Conservation (phyloP, 352 stramenopile species). For the Globisporangium cystogenes region DNA sequence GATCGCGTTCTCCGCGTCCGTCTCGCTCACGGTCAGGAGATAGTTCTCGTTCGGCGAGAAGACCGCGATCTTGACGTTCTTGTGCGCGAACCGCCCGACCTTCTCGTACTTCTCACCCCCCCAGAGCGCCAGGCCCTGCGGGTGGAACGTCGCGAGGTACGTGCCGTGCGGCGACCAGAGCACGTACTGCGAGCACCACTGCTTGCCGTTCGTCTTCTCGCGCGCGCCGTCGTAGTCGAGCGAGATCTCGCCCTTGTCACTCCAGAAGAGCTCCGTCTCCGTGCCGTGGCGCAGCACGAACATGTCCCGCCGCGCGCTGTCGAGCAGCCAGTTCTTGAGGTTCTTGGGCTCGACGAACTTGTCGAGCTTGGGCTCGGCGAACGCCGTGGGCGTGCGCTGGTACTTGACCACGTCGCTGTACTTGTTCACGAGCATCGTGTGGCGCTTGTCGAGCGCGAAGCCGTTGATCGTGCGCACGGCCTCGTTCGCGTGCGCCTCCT, state of each 20-base stretch:
- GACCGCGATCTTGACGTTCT: slow-evolving; percentile 92
- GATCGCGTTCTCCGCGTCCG: slow-evolving; percentile 91
- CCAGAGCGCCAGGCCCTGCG: slow-evolving; percentile 97
- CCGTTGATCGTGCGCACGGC: slow-evolving; percentile 83
- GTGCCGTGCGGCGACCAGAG: slow-evolving; percentile 96
- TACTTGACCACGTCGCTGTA: slow-evolving; percentile 89
- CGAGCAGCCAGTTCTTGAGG: slow-evolving; percentile 91
- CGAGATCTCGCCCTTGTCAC: slow-evolving; percentile 82
- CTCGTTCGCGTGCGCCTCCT: slow-evolving; percentile 66
- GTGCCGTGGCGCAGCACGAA: slow-evolving; percentile 93
- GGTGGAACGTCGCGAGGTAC: slow-evolving; percentile 98
- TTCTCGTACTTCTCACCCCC: slow-evolving; percentile 96
- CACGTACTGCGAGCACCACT: slow-evolving; percentile 98
- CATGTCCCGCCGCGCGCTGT: slow-evolving; percentile 91
- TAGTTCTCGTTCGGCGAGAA: slow-evolving; percentile 97
- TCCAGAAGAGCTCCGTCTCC: slow-evolving; percentile 97
- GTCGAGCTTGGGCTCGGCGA: slow-evolving; percentile 77
- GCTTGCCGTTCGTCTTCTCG: slow-evolving; percentile 94
- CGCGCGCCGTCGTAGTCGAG: slow-evolving; percentile 95
- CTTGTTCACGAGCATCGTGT: slow-evolving; percentile 92
- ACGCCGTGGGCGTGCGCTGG: slow-evolving; percentile 52
- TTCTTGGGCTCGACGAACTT: slow-evolving; percentile 92
- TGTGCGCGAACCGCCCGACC: slow-evolving; percentile 94
- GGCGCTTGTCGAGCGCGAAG: slow-evolving; percentile 95
- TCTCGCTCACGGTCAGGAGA: slow-evolving; percentile 95